A percentile compares a stretch with the other conserved stretches of the same genome.
These are phyloP conservation scores for Spongispora temasekensis DNA, from an alignment of 1,284 basidiomycete species.

Conservation along the genomic window DNA sequence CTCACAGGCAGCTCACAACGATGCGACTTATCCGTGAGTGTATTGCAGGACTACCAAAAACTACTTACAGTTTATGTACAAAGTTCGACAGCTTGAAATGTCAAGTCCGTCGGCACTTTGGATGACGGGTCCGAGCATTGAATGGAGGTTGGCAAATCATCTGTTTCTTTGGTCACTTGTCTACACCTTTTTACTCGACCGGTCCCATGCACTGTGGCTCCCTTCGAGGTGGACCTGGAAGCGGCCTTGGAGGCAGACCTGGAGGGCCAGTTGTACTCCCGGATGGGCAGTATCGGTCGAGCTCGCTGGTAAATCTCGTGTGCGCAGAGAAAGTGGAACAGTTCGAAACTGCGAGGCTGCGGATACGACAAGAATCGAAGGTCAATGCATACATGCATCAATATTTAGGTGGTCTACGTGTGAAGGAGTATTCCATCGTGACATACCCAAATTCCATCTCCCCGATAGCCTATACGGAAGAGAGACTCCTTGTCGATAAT, in stretches of 20 bases:
- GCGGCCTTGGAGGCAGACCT: too few relatives aligned
- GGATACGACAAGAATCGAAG: too few relatives aligned
- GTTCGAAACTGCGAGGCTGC: conserved; percentile 37
- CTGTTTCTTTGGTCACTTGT: background rate
- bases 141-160: too few relatives aligned
- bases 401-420: too few relatives aligned
- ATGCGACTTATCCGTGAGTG: conserved; percentile 54
- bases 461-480: conserved; percentile 28
- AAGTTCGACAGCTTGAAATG: background rate
- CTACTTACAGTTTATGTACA: conserved; percentile 21
- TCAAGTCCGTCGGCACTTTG: too few relatives aligned
- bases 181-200: background rate
- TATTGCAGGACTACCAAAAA: conserved; percentile 50
- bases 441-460: conserved; percentile 30
- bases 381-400: too few relatives aligned
- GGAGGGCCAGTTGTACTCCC: conserved; percentile 27
- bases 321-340: conserved; percentile 29
- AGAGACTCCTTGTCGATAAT: conserved; percentile 37
- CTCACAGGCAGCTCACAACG: too few relatives aligned
- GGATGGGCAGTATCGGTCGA: background rate
- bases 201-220: background rate
- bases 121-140: background rate
- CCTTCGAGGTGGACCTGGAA: background rate
- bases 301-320: conserved; percentile 19
- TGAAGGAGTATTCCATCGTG: too few relatives aligned